Evolutionary conservation across 2,329 filamentous ascomycete genomes (phyloP).

Genomic region (Bipolaris bicolor): DNA sequence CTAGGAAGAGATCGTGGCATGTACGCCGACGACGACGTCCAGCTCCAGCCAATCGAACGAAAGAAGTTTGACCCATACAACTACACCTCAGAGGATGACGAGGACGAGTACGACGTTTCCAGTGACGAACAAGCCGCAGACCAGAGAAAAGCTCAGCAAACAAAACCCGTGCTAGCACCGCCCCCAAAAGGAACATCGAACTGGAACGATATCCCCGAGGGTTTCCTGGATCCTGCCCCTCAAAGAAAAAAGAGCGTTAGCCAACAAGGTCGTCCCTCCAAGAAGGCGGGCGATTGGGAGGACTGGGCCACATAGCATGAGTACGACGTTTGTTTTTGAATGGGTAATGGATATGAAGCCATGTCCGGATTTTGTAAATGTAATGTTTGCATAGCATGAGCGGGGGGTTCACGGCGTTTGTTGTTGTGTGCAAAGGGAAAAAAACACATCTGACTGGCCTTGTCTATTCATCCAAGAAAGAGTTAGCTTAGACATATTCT

Average conservation of each 20-base stretch:
- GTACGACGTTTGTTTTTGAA: no score
- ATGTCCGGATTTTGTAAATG: constrained; percentile 20
- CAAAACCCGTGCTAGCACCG: constrained; percentile 16
- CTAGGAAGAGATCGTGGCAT: constrained; percentile 48
- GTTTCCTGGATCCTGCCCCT: constrained; percentile 44
- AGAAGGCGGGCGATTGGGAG: constrained; percentile 39
- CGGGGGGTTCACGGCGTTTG: constrained; percentile 13
- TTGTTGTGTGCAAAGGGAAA: not conserved
- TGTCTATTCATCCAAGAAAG: not conserved
- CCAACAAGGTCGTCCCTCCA: constrained; percentile 35
- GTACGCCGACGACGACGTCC: constrained; percentile 48
- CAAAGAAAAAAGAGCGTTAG: constrained; percentile 38
- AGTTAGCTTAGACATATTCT: not conserved
- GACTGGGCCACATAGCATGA: constrained; percentile 29
- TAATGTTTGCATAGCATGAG: constrained; percentile 21
- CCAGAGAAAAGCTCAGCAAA: constrained; percentile 23
- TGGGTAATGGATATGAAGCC: constrained; percentile 14
- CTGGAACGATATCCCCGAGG: constrained; percentile 59
- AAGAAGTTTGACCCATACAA: constrained; percentile 45
- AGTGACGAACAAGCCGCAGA: constrained; percentile 41
- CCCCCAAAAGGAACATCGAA: constrained; percentile 41
- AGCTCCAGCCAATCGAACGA: constrained; percentile 51
- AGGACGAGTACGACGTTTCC: constrained; percentile 46
- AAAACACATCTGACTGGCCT: not conserved
- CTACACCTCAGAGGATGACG: constrained; percentile 48